Conservation (phyloP, 495 filamentous ascomycete genomes). For the Bathelium albidoporum region DNA sequence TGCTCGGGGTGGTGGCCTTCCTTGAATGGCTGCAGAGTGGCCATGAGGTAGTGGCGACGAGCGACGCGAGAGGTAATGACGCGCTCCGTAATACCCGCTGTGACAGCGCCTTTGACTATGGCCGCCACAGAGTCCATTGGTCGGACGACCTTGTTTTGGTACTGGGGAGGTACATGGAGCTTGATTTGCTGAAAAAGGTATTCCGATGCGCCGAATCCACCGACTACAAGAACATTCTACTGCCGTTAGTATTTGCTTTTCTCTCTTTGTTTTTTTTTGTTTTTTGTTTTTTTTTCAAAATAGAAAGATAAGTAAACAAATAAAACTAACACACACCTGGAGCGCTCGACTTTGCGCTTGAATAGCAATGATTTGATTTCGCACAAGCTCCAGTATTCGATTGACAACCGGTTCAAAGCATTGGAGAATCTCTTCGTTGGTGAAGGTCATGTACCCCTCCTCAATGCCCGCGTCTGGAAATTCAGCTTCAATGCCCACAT, state of each 20-base stretch:
- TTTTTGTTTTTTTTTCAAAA: too few species aligned
- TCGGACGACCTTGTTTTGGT: constrained; percentile 66
- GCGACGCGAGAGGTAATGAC: constrained; percentile 95
- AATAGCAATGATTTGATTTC: constrained; percentile 70
- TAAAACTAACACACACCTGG: constrained; percentile 43
- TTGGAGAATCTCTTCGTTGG: constrained; percentile 67
- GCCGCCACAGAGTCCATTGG: constrained; percentile 71
- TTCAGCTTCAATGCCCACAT: constrained; percentile 67
- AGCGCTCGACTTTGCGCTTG: constrained; percentile 62
- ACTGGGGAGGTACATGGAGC: constrained; percentile 70
- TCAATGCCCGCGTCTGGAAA: constrained; percentile 68
- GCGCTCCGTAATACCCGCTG: constrained; percentile 89
- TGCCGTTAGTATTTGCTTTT: constrained; percentile 19
- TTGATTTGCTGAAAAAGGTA: constrained; percentile 76
- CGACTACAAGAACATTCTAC: constrained; percentile 64
- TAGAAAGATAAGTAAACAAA: neutral
- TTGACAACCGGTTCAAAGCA: constrained; percentile 73
- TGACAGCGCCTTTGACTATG: constrained; percentile 68
- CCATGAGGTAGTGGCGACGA: constrained; percentile 98
- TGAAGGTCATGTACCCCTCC: constrained; percentile 75
- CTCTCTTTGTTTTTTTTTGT: too few species aligned
- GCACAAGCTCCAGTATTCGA: constrained; percentile 60
- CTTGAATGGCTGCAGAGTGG: constrained; percentile 96
- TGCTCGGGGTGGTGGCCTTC: constrained; percentile 97
- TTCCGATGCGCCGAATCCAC: constrained; percentile 65